Evolutionary conservation across 768 basidiomycete genomes (phyloP).

Genomic region (Gloeopeniophorella convolvens): DNA sequence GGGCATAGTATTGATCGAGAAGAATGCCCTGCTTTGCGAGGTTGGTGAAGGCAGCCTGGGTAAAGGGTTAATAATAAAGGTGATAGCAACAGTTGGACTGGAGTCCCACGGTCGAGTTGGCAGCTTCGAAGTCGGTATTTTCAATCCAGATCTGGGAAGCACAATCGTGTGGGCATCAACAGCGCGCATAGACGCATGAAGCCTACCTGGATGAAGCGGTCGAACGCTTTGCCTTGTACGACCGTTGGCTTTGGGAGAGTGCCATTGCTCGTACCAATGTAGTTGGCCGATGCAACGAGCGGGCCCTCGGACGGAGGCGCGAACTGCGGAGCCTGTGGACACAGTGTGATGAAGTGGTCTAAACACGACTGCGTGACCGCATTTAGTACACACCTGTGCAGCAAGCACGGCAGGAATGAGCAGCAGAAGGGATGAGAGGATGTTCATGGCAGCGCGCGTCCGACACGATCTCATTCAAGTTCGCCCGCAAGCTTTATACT

Average conservation of each 20-base stretch:
- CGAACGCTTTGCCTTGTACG: slow-evolving; percentile 39
- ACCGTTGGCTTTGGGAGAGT: slow-evolving; percentile 34
- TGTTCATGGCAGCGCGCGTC: slow-evolving; percentile 3
- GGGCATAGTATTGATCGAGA: slow-evolving; percentile 36
- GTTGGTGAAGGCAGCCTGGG: slow-evolving; percentile 26
- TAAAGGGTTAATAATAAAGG: slow-evolving; percentile 19
- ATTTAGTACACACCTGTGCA: not conserved
- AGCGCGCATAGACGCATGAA: not conserved
- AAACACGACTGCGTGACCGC: not conserved
- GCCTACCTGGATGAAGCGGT: slow-evolving; percentile 37
- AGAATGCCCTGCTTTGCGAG: slow-evolving; percentile 46
- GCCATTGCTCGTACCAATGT: slow-evolving; percentile 36
- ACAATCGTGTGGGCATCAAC: not conserved
- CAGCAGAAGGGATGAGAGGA: not conserved
- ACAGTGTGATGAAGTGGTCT: not conserved
- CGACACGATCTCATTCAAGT: not conserved
- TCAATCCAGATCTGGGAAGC: slow-evolving; percentile 49
- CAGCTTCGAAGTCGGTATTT: slow-evolving; percentile 47
- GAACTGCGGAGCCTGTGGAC: slow-evolving; percentile 28
- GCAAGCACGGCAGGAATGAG: slow-evolving; percentile 7
- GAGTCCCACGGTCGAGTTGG: slow-evolving; percentile 18
- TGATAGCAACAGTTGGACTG: not conserved
- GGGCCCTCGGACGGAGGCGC: slow-evolving; percentile 27
- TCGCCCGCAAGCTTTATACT: not conserved
- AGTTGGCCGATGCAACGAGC: slow-evolving; percentile 29